Evolutionary conservation across 345 rosid genomes (phyloP).

Genomic region (Citrus medica): DNA sequence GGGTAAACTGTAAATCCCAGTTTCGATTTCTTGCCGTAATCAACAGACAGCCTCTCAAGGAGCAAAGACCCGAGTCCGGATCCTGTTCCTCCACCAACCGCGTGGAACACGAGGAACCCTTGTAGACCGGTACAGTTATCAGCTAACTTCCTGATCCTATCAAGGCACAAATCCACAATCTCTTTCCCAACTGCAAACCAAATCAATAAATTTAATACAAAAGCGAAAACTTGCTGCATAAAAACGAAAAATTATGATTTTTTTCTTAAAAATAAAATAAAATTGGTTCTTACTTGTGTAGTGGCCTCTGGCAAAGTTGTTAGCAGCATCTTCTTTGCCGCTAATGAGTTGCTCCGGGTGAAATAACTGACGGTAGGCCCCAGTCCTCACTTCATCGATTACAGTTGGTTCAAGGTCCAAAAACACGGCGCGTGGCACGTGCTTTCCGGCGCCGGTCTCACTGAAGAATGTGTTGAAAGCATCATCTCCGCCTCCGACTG

Average conservation of each 20-base stretch:
- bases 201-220: not conserved
- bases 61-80: conserved; percentile 42
- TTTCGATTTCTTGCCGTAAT: conserved; percentile 35
- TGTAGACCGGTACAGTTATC: conserved; percentile 46
- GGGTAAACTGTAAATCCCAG: conserved; percentile 44
- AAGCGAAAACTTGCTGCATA: not conserved
- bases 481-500: conserved; percentile 21
- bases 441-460: conserved; percentile 24
- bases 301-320: conserved; percentile 26
- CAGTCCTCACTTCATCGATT: conserved; percentile 13
- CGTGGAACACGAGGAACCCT: conserved; percentile 43
- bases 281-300: conserved; percentile 11
- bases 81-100: conserved; percentile 46
- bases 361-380: conserved; percentile 7
- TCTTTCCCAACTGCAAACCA: conserved; percentile 35
- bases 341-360: conserved; percentile 18
- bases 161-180: conserved; percentile 42
- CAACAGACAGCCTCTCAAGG: conserved; percentile 39
- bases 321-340: conserved; percentile 26
- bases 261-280: no score
- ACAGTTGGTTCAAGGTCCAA: conserved; percentile 24
- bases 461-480: conserved; percentile 22
- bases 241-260: not conserved
- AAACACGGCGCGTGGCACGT: conserved; percentile 24
- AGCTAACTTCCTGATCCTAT: conserved; percentile 39